Conservation (phyloP, 306 rosid species). For the Rosa lucieae region DNA sequence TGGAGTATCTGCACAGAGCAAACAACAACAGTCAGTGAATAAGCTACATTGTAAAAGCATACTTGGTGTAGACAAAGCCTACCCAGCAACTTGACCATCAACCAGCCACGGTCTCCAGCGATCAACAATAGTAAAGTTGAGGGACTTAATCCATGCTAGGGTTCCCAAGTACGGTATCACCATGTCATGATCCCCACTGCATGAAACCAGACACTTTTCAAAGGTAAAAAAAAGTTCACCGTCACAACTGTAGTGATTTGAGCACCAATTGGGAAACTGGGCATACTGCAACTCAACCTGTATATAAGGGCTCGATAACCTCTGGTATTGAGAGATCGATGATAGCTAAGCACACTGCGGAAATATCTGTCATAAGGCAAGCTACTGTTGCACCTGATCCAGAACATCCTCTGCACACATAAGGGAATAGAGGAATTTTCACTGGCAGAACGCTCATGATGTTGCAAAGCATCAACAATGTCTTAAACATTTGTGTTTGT, state of each 20-base stretch:
- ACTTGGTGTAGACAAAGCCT: conserved; percentile 4
- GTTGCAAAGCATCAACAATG: neutral
- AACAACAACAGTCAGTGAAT: neutral
- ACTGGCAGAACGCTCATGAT: neutral
- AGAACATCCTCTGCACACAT: conserved; percentile 9
- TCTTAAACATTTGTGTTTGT: neutral
- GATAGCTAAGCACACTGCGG: conserved; percentile 33
- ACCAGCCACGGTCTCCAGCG: conserved; percentile 50
- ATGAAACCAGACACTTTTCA: neutral
- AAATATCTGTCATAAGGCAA: conserved; percentile 8
- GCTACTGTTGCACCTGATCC: conserved; percentile 26
- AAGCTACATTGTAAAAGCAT: neutral
- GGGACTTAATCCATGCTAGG: conserved; percentile 49
- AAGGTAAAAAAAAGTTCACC: no score
- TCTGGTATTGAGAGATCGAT: conserved; percentile 32
- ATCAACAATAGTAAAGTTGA: conserved; percentile 40
- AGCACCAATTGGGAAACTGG: neutral
- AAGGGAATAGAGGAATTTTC: neutral
- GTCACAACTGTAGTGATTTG: neutral
- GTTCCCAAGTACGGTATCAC: conserved; percentile 39
- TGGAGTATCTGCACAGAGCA: conserved; percentile 12
- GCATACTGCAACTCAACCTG: conserved; percentile 30
- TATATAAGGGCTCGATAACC: conserved; percentile 49
- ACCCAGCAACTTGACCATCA: conserved; percentile 49
- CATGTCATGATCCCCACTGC: conserved; percentile 59